Conservation (phyloP, 495 filamentous ascomycete species). For the Talaromyces stipitatus region DNA sequence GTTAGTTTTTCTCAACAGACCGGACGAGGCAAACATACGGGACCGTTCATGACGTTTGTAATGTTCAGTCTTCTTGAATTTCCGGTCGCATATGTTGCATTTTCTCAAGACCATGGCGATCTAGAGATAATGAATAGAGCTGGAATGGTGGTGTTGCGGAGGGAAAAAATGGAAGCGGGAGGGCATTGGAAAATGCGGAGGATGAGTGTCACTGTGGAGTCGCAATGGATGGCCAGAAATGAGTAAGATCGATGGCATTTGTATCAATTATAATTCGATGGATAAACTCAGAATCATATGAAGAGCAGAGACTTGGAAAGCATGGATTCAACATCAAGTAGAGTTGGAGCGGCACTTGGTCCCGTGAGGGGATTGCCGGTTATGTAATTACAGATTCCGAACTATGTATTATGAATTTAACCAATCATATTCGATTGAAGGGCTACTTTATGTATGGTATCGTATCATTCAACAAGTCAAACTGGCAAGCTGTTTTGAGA, state of each 20-base stretch:
- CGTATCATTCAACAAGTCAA: no score
- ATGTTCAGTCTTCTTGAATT: constrained; percentile 49
- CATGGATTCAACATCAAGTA: background rate
- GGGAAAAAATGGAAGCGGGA: constrained; percentile 11
- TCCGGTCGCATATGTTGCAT: constrained; percentile 43
- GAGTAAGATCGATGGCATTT: background rate
- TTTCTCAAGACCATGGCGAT: constrained; percentile 40
- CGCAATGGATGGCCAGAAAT: background rate
- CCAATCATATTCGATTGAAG: background rate
- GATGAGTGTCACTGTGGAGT: background rate
- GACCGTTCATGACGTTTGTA: constrained; percentile 48
- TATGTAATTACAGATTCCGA: background rate
- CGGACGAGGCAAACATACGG: constrained; percentile 28
- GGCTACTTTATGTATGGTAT: background rate
- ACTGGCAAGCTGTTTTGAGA: no score
- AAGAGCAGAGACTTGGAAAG: background rate
- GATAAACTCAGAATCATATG: background rate
- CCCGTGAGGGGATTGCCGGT: background rate
- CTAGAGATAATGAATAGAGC: constrained; percentile 9
- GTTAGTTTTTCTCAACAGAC: background rate
- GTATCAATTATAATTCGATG: background rate
- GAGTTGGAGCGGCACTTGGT: background rate
- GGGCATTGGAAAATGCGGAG: constrained; percentile 14
- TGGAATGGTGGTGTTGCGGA: background rate
- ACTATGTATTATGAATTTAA: background rate